Evolutionary conservation across 257 asterid genomes (phyloP).

Genomic region (Capsicum pubescens): DNA sequence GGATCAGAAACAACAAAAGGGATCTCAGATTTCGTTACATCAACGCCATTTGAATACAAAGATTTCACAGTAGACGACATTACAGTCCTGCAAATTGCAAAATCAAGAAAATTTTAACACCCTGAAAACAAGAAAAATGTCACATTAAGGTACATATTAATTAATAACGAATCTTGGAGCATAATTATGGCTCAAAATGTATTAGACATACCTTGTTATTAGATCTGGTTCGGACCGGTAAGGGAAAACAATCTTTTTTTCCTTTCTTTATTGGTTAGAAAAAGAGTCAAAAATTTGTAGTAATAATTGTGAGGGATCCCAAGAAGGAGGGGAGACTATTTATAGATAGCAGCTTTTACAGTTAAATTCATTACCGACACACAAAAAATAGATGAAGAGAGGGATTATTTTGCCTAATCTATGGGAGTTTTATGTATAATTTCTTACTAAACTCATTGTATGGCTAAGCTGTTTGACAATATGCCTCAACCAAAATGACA

Average conservation of each 20-base stretch:
- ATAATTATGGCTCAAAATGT: background rate
- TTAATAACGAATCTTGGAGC: background rate
- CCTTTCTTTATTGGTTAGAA: background rate
- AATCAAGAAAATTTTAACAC: background rate
- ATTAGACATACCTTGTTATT: background rate
- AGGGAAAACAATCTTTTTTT: background rate
- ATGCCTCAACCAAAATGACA: background rate
- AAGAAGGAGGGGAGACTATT: background rate
- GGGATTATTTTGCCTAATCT: background rate
- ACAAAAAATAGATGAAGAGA: background rate
- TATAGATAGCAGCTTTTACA: slow-evolving; percentile 1
- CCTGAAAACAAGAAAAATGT: background rate
- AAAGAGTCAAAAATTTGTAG: slow-evolving; percentile 27
- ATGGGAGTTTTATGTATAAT: background rate
- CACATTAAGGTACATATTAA: background rate
- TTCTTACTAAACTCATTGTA: background rate
- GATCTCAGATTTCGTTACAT: slow-evolving; percentile 5
- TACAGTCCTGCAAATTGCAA: slow-evolving; percentile 10
- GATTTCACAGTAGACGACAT: slow-evolving; percentile 37
- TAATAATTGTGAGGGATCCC: no score
- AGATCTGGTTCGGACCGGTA: background rate
- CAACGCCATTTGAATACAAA: slow-evolving; percentile 27
- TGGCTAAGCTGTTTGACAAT: background rate
- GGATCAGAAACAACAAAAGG: background rate
- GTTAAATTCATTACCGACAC: background rate